phyloP scores from a whole-genome alignment of 2,329 filamentous ascomycete genomes.

The Neopestalotiopsis rosae region DNA sequence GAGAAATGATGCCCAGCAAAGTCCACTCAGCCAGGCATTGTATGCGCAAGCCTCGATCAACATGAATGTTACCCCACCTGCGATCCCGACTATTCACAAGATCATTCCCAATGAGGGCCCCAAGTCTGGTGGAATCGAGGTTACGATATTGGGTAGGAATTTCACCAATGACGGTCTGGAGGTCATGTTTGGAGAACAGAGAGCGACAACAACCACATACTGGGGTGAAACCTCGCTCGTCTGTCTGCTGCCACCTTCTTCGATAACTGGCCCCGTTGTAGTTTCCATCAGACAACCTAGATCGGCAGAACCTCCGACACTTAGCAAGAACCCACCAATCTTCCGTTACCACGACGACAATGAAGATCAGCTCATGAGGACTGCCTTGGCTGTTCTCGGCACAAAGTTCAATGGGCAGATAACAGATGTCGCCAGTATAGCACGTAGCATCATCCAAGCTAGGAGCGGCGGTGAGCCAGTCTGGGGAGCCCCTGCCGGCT shows the following conservation, averaged over 20 bases:
- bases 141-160: constrained; percentile 80
- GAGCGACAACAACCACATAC: constrained; percentile 74
- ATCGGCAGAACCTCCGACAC: constrained; percentile 40
- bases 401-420: constrained; percentile 69
- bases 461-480: constrained; percentile 39
- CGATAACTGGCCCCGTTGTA: constrained; percentile 69
- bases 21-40: constrained; percentile 47
- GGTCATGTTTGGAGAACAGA: constrained; percentile 78
- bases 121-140: constrained; percentile 82
- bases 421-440: constrained; percentile 66
- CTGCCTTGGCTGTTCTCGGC: constrained; percentile 68
- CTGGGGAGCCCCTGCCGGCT: constrained; percentile 42
- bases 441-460: constrained; percentile 62
- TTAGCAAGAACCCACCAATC: constrained; percentile 46
- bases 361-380: constrained; percentile 71
- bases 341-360: constrained; percentile 81
- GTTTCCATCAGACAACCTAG: constrained; percentile 68
- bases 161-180: constrained; percentile 78
- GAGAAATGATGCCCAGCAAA: constrained; percentile 49
- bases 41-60: constrained; percentile 54
- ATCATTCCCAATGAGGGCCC: constrained; percentile 84
- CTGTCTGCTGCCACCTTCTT: constrained; percentile 75
- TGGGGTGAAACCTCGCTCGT: constrained; percentile 83
- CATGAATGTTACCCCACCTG: constrained; percentile 51
- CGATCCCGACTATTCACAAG: constrained; percentile 74